These are phyloP conservation scores for Vinca major DNA, from an alignment of 305 asterid genomes.

Conservation along the genomic window DNA sequence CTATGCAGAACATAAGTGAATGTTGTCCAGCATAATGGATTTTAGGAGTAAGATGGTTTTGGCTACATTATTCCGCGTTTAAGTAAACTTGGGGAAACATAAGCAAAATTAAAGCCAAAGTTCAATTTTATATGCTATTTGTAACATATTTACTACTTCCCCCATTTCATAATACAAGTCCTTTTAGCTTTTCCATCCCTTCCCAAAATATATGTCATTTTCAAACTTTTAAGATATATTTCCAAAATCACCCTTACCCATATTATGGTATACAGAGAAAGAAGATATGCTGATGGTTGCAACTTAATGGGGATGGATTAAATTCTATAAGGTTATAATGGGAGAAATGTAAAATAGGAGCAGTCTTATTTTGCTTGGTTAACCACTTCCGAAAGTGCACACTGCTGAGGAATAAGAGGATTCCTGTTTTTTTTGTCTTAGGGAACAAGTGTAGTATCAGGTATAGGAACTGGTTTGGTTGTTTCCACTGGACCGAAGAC, in stretches of 20 bases:
- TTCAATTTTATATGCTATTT: neutral
- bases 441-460: constrained; percentile 23
- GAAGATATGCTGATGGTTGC: too few species aligned
- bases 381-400: neutral
- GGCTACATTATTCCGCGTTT: neutral
- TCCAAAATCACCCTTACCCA: too few species aligned
- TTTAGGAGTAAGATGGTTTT: neutral
- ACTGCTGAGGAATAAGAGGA: neutral
- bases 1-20: neutral
- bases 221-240: too few species aligned
- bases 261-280: too few species aligned
- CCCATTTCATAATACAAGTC: too few species aligned
- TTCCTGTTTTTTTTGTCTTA: constrained; percentile 8
- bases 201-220: too few species aligned
- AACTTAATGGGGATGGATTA: too few species aligned
- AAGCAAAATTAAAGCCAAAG: neutral
- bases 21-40: neutral
- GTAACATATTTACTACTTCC: too few species aligned
- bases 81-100: neutral
- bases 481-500: constrained; percentile 20
- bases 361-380: neutral
- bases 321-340: too few species aligned
- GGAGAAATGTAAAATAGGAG: neutral
- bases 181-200: too few species aligned
- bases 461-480: constrained; percentile 19